These are phyloP conservation scores for Cystofilobasidium ferigula DNA, from an alignment of 768 basidiomycete species.

Conservation along the genomic window DNA sequence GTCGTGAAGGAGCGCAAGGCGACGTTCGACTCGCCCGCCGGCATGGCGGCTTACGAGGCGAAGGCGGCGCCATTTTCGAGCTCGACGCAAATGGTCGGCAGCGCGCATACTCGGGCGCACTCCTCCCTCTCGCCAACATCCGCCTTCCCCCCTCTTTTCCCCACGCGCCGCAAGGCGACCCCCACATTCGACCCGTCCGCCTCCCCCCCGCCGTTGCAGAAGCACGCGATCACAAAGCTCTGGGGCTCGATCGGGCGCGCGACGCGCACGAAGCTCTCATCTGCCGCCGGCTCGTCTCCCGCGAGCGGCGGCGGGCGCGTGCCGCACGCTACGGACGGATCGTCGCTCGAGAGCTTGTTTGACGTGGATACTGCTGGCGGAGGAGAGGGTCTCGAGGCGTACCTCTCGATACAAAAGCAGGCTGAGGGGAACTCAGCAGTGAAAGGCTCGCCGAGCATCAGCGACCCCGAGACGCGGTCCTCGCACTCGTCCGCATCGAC, in stretches of 20 bases:
- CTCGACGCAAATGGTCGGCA: too few relatives aligned
- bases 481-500: neutral
- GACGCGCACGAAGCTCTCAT: neutral
- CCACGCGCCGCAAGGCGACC: neutral
- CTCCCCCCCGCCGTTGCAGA: conserved; percentile 29
- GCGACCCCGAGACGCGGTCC: neutral
- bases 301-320: neutral
- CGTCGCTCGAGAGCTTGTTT: neutral
- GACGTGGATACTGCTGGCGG: neutral
- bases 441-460: neutral
- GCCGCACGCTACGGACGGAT: too few relatives aligned
- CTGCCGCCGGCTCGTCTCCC: neutral
- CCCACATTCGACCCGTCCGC: neutral
- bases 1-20: conserved; percentile 67
- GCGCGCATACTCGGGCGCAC: too few relatives aligned
- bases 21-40: conserved; percentile 16
- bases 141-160: neutral
- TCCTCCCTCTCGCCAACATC: neutral
- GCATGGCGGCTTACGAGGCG: conserved; percentile 2
- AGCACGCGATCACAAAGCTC: neutral
- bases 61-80: neutral
- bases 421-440: neutral
- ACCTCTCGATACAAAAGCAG: neutral
- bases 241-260: conserved; percentile 3
- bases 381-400: neutral